Percentiles rank a stretch among this genome's conserved stretches.
phyloP scores from a whole-genome alignment of 2,329 filamentous ascomycete genomes.

The Metarhizium sp. region DNA sequence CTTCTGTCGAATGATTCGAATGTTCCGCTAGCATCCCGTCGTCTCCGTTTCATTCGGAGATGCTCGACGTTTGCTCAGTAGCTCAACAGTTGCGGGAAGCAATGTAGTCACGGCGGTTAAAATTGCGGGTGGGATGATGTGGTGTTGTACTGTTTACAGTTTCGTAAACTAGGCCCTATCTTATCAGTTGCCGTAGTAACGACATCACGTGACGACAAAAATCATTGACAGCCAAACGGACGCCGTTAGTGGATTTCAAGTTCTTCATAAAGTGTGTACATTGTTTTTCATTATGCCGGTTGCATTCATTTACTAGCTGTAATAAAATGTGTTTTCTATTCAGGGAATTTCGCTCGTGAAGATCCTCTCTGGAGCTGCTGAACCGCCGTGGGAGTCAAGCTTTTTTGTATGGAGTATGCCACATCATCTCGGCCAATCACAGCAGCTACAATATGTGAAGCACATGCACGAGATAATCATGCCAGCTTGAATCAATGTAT shows the following conservation, averaged over 20 bases:
- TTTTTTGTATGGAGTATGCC: too few species aligned
- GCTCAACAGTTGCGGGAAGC: neutral
- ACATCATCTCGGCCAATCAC: too few species aligned
- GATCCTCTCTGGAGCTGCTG: too few species aligned
- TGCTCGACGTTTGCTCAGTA: neutral
- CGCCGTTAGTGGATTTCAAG: too few species aligned
- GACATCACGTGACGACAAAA: constrained; percentile 12
- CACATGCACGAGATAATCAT: neutral
- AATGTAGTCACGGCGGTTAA: neutral
- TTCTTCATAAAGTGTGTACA: too few species aligned
- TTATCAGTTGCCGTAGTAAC: constrained; percentile 8
- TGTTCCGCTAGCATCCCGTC: neutral
- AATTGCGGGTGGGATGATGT: constrained; percentile 2
- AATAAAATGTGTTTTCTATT: too few species aligned
- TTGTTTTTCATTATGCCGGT: too few species aligned
- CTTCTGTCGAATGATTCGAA: neutral
- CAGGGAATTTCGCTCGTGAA: too few species aligned
- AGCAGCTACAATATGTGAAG: too few species aligned
- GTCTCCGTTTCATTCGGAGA: neutral
- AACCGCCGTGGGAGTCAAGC: too few species aligned
- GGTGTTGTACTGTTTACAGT: constrained; percentile 10
- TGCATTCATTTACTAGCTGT: too few species aligned
- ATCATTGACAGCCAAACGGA: neutral
- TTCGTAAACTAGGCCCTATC: neutral
- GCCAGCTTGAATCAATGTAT: neutral